Base-by-base conservation (phyloP, 2,329 filamentous ascomycete species). In the Penicillium sp. region DNA sequence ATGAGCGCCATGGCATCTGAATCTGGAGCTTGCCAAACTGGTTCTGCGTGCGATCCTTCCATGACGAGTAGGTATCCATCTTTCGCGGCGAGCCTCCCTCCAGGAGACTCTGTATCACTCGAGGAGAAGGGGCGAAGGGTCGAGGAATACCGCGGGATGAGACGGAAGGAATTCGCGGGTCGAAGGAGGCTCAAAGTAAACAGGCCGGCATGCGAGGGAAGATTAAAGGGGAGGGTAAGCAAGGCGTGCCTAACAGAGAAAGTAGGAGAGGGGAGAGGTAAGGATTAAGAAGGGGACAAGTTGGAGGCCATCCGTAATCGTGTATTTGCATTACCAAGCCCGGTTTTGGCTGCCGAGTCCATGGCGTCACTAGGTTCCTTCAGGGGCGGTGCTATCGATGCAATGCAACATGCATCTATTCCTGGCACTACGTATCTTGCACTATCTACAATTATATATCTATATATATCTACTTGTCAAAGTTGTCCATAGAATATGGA, bases 1-100 rank as follows among this genome's bases (percentile, higher is more conserved):
- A 68, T n/a, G 72, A 74, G 32, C 71, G 70, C 72, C 72, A 75
- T 69, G 72, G 72, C 39, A 74, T 62, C 49, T 70, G 68, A 27
- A 74, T 68, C 35, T 72, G 70, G 43, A 71, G 66, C 52, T 73
- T 74, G 44, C 68, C 68, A 46, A 72, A 65, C 51, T 72, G 68
- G 44, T 65, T 66, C 44, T 70, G 67, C 39, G 68, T 66, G 43
- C 68, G 66, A 61, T 74, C 72, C 64, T 73, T 74, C 72, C 72
- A 74, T 47, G 71, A 70, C 28, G 72, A 62, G 56, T 68, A 63
- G 51, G 65, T 52, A 49, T 62, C 66, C 64, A 69, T 68, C 44
- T 61, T 61, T 60, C 48, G 57, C 57, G 51, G 53, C 29, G 42
- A 57, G 50, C 52, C 54, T 60, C 54, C 51, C 44, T 44, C 37